Conservation (phyloP, 2,329 filamentous ascomycete species). For the Xylariaceae sp. region DNA sequence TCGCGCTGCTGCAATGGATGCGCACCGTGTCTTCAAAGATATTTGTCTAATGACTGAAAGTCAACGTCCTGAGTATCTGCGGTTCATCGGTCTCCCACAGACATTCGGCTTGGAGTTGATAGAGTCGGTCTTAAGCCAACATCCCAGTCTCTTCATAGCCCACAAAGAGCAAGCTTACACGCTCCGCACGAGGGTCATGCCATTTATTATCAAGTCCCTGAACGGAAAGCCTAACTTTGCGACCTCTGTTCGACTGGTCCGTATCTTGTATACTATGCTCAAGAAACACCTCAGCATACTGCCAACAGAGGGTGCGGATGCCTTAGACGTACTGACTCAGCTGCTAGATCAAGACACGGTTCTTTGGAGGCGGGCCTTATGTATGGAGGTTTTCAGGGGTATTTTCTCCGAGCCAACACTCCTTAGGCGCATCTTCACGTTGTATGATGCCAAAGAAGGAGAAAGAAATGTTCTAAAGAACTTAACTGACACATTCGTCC, state of each 20-base stretch:
- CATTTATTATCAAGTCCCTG: conserved; percentile 71
- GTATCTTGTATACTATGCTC: conserved; percentile 77
- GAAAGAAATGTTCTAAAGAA: conserved; percentile 74
- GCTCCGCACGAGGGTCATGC: conserved; percentile 72
- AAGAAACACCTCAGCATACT: conserved; percentile 72
- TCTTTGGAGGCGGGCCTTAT: conserved; percentile 81
- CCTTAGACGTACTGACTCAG: conserved; percentile 74
- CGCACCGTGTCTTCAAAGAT: conserved; percentile 83
- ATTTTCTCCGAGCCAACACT: conserved; percentile 78
- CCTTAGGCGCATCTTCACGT: conserved; percentile 70
- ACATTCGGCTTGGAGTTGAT: conserved; percentile 87
- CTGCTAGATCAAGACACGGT: conserved; percentile 81
- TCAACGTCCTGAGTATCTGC: conserved; percentile 75
- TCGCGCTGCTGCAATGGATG: conserved; percentile 74
- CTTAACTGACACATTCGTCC: conserved; percentile 82
- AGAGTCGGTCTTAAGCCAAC: conserved; percentile 81
- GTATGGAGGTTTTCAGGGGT: conserved; percentile 84
- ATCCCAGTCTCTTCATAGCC: conserved; percentile 69
- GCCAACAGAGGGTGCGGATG: conserved; percentile 74
- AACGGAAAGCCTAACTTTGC: conserved; percentile 76
- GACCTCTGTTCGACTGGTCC: conserved; percentile 72
- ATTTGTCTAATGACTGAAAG: conserved; percentile 83
- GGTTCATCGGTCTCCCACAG: conserved; percentile 70
- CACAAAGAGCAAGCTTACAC: conserved; percentile 79
- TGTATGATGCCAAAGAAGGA: conserved; percentile 69